Evolutionary conservation across 2,329 filamentous ascomycete species (phyloP), one percentile per base, ranked within the genome.

Genomic region (Nemania sp.): DNA sequence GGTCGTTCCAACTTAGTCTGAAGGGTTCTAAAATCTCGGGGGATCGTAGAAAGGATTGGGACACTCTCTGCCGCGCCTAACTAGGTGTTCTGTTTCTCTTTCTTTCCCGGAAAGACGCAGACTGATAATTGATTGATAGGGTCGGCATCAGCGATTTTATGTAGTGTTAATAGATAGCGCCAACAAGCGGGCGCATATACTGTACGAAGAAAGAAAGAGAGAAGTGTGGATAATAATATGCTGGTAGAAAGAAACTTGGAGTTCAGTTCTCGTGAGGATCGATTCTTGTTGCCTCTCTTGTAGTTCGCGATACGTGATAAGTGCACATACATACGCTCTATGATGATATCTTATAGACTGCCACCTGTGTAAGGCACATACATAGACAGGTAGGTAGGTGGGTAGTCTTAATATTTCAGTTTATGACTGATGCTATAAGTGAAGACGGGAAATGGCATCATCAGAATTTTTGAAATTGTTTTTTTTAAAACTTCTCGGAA

Each of bases 161-260:
- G 48, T 64, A 59, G 54, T 60, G 56, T 60, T 65, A 65, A 65
- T 65, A 63, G 57, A 61, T 59, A 52, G 25, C 35, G 50, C 40
- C 15, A 34, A 17, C 6, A 29, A 25, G n/a, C n/a, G 4, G 25
- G 25, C 25, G 25, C 25, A 7, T 29, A 4, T 29, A 29, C 25
- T 29, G 25, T 29, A 29, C 25, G 25, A 29, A 29, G 25, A n/a
- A n/a, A n/a, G n/a, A n/a, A n/a, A n/a, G n/a, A n/a, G 57, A 51
- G 50, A 47, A 45, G 52, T 52, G 59, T 57, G 62, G 59, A 64
- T 64, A 59, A 43, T 64, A 64, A 62, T 64, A 64, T 65, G 56
- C 51, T 34, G 25, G 7, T 29, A 29, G 45, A 60, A 60, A 49
- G 32, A 61, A 54, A 57, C 42, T 48, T 53, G 46, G 40, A 58